phyloP scores from a whole-genome alignment of 2,329 filamentous ascomycete species.

The Pseudogymnoascus verrucosus region DNA sequence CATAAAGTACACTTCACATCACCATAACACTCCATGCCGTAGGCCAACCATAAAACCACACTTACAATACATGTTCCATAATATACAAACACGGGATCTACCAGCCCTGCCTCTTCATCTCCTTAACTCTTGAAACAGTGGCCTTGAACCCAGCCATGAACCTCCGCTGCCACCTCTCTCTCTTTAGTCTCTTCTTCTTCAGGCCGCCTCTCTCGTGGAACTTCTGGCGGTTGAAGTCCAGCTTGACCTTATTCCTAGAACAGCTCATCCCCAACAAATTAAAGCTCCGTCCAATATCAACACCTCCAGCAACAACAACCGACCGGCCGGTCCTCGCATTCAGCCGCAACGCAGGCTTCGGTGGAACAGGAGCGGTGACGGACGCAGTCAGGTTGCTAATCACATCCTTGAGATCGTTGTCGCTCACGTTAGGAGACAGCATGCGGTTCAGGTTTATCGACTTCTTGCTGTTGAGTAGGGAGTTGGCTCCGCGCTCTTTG shows the following conservation, averaged over 20 bases:
- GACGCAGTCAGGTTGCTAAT: not conserved
- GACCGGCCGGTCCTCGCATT: slow-evolving; percentile 22
- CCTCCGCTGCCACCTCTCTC: slow-evolving; percentile 58
- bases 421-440: not conserved
- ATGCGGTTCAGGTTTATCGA: not conserved
- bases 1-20: not conserved
- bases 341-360: slow-evolving; percentile 30
- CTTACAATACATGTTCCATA: slow-evolving; percentile 8
- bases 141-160: slow-evolving; percentile 64
- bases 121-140: slow-evolving; percentile 54
- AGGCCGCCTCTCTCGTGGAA: slow-evolving; percentile 69
- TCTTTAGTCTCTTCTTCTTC: slow-evolving; percentile 67
- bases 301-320: slow-evolving; percentile 15
- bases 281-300: slow-evolving; percentile 23
- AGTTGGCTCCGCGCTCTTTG: slow-evolving; percentile 1
- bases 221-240: slow-evolving; percentile 50
- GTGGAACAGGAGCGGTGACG: slow-evolving; percentile 36
- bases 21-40: not conserved
- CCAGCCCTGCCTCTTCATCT: slow-evolving; percentile 74
- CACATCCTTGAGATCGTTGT: slow-evolving; percentile 1
- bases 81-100: slow-evolving; percentile 31
- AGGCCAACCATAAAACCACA: not conserved
- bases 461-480: not conserved
- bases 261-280: slow-evolving; percentile 34
- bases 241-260: slow-evolving; percentile 48